Percentiles rank a stretch among this genome's conserved stretches.
phyloP scores from a whole-genome alignment of 2,329 filamentous ascomycete species.

The Aspergillus pseudoglaucus region DNA sequence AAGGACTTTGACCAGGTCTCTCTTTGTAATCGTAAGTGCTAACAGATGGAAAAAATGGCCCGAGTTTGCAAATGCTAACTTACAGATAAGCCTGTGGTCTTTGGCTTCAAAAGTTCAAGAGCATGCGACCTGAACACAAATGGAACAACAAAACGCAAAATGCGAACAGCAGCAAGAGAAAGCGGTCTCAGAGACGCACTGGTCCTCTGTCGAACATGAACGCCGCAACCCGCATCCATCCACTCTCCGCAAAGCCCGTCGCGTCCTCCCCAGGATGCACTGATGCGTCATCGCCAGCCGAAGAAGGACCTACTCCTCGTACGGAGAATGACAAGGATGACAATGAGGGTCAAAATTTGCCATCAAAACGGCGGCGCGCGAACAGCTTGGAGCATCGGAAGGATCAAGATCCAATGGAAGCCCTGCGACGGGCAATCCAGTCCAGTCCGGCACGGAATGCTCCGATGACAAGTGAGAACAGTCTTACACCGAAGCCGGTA shows the following conservation, averaged over 20 bases:
- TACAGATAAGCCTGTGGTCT: conserved; percentile 66
- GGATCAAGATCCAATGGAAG: conserved; percentile 37
- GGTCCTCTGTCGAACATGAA: conserved; percentile 29
- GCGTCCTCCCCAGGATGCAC: conserved; percentile 35
- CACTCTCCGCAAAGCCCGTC: conserved; percentile 21
- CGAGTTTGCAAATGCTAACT: conserved; percentile 5
- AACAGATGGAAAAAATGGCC: background rate
- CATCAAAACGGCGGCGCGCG: conserved; percentile 38
- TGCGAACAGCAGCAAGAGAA: conserved; percentile 31
- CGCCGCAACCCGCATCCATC: conserved; percentile 25
- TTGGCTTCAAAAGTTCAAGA: conserved; percentile 84
- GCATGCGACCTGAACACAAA: conserved; percentile 72
- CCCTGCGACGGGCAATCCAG: conserved; percentile 51
- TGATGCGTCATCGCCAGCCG: conserved; percentile 32
- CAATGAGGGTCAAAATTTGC: conserved; percentile 24
- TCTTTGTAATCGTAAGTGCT: conserved; percentile 75
- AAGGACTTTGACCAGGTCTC: conserved; percentile 66
- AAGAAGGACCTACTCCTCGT: conserved; percentile 30
- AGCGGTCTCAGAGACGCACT: conserved; percentile 30
- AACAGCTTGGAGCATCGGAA: conserved; percentile 43
- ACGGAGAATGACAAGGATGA: conserved; percentile 23
- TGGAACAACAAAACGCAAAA: conserved; percentile 63
- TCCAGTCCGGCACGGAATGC: conserved; percentile 53
- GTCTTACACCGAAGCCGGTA: conserved; percentile 51
- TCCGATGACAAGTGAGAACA: conserved; percentile 34